Base-by-base conservation (phyloP, 108 stramenopile species). In the Discostella pseudostelligera region DNA sequence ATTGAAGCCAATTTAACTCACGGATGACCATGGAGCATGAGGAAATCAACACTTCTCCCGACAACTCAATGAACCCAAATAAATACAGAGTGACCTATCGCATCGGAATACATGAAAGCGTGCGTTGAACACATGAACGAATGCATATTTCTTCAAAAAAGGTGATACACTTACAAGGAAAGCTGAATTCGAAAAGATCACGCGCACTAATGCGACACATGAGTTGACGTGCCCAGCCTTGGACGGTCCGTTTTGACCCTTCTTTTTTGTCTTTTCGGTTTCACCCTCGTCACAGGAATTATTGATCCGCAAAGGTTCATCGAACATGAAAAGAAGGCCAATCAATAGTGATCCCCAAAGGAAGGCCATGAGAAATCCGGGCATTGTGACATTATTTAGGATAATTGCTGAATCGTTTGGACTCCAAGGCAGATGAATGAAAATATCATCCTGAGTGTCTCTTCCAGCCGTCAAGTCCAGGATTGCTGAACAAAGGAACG, bases 41-140 rank as follows among this genome's bases (percentile, higher is more conserved):
- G 26, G 87, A 76, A 44, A 92, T 87, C 43, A 92, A 59, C 0
- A 87, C 67, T 67, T 92, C 90, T 10, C 81, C 73, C 22, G 72
- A 69, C 8, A 85, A 76, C 8, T 72, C 70, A 8, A 84, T 76
- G 67, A 81, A 88, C 13, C 78, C 60, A 53, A 89, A 74, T 42
- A 93, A 43, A 48, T 74, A 75, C 22, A 89, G 74, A 42, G 85
- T 82, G 2, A 66, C 65, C 73, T 73, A 26, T 51, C 13, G 4
- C 14, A 24, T 24, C 1, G 50, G 49, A 25, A 11, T 12, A 25
- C 14, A 25, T n/a, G 9, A 17, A 3, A 17, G 26, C 26, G 26
- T 26, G 50, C 24, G 26, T 4, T 12, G 1, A 51, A 25, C 11
- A 51, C 21, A 29, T 11, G 1, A 1, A 14, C 3, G 12, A 25